A percentile compares a stretch with the other conserved stretches of the same genome.
Conservation (phyloP, 495 filamentous ascomycete genomes). For the Penicillium desertorum region DNA sequence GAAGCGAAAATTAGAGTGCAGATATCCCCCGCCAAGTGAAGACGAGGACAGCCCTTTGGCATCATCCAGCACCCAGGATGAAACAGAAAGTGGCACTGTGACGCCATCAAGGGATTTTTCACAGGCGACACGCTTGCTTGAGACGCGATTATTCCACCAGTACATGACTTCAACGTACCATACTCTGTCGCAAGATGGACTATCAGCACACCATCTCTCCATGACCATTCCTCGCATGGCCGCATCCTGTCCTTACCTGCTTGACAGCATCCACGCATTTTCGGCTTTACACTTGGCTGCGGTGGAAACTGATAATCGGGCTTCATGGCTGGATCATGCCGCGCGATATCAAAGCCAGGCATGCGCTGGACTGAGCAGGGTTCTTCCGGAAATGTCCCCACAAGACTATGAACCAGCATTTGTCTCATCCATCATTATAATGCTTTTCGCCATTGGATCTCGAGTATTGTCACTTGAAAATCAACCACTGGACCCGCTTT, state of each 20-base stretch:
- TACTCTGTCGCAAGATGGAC: constrained; percentile 30
- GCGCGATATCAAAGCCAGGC: constrained; percentile 40
- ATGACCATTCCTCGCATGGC: constrained; percentile 47
- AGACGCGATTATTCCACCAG: constrained; percentile 43
- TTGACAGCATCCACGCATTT: constrained; percentile 50
- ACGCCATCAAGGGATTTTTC: constrained; percentile 13
- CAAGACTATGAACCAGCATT: constrained; percentile 39
- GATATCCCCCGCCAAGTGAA: constrained; percentile 29
- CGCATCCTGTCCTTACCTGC: constrained; percentile 41
- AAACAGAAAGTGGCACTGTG: constrained; percentile 18
- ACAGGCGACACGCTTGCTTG: constrained; percentile 34
- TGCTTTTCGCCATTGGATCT: constrained; percentile 39
- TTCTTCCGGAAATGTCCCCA: constrained; percentile 28
- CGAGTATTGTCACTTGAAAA: constrained; percentile 35
- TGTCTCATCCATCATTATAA: constrained; percentile 42
- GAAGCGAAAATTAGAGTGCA: constrained; percentile 40
- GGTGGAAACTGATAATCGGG: constrained; percentile 32
- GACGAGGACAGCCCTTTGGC: constrained; percentile 33
- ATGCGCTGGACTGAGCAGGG: constrained; percentile 34
- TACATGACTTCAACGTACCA: constrained; percentile 38
- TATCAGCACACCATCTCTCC: constrained; percentile 41
- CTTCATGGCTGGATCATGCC: constrained; percentile 34
- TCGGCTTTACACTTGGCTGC: constrained; percentile 48
- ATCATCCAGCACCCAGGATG: constrained; percentile 27
- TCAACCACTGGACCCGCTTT: constrained; percentile 29